Evolutionary conservation across 2,329 filamentous ascomycete species (phyloP), one percentile per base, ranked within the genome.

Genomic region (Penicillium sp.): DNA sequence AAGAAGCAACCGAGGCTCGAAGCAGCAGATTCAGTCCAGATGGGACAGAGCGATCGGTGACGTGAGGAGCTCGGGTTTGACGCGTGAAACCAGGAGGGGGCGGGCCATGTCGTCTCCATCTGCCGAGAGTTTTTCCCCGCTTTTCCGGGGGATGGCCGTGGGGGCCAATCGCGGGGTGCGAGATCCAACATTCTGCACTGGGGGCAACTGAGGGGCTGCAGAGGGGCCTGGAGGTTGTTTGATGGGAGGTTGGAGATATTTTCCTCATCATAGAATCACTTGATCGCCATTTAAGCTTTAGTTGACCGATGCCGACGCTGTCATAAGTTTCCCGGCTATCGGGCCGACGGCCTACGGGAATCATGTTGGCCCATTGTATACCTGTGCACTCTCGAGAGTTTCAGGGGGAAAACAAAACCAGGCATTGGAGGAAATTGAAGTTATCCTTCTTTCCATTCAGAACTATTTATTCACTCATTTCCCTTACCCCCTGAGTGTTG

Each of bases 111-210:
- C 39, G 39, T 44, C 28, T 37, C 31, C 45, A 48, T 48, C 45
- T 26, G 18, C 45, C 46, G 33, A 45, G 42, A 45, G 40, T 44
- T 29, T n/a, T 44, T 48, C 46, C 46, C 46, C 46, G 46, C 46
- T 48, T 48, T 48, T 48, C 33, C 34, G 24, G 33, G 46, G 46
- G 46, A 45, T 31, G 42, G 26, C 42, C 42, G 42, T 45, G 42
- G 42, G 42, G 42, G 42, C 42, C 42, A 45, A 45, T 45, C 42
- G 24, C 16, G 42, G 42, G 42, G 42, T 8, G 9, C 42, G 10
- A 28, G 8, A 42, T 42, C 37, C 11, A 11, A 21, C 6, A 21
- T 39, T 19, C 18, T 10, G 16, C 16, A 11, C 4, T 39, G 16
- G 1, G 19, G 16, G 5, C 36, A 7, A 19, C 7, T 21, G 18